phyloP scores from a whole-genome alignment of 2,329 filamentous ascomycete species.

The Curvularia spicifera region DNA sequence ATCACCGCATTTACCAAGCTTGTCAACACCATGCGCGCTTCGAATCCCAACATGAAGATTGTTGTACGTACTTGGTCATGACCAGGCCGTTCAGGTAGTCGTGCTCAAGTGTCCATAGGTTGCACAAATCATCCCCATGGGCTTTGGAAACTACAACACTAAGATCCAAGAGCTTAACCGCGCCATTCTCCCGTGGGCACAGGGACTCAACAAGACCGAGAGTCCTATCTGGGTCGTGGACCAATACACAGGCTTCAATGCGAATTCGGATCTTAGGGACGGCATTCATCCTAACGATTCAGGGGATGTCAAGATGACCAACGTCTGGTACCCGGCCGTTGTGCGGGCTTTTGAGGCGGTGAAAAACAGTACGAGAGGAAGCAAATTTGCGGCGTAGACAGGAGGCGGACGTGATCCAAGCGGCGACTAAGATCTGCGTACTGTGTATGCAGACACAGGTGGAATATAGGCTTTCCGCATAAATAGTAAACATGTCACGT shows the following conservation, averaged over 20 bases:
- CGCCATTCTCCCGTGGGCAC: constrained; percentile 50
- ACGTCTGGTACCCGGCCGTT: constrained; percentile 42
- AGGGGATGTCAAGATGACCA: constrained; percentile 53
- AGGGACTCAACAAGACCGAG: constrained; percentile 49
- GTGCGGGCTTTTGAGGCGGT: constrained; percentile 32
- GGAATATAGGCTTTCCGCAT: not conserved
- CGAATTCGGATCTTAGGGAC: constrained; percentile 45
- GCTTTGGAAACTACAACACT: constrained; percentile 43
- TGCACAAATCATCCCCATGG: constrained; percentile 52
- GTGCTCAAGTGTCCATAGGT: constrained; percentile 36
- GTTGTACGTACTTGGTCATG: constrained; percentile 42
- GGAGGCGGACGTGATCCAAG: not conserved
- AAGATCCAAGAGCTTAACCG: constrained; percentile 50
- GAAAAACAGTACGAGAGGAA: constrained; percentile 25
- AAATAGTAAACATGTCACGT: not conserved
- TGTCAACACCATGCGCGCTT: constrained; percentile 44
- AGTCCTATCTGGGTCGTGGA: constrained; percentile 54
- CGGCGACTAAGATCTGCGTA: not conserved
- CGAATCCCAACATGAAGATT: constrained; percentile 54
- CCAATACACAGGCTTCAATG: constrained; percentile 51
- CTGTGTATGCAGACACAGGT: not conserved
- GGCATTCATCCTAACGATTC: constrained; percentile 52
- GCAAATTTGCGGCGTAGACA: constrained; percentile 2
- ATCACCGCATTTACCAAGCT: constrained; percentile 53
- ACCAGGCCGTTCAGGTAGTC: not conserved